Evolutionary conservation across 2,329 filamentous ascomycete genomes (phyloP).

Genomic region (Botrytis fabae): DNA sequence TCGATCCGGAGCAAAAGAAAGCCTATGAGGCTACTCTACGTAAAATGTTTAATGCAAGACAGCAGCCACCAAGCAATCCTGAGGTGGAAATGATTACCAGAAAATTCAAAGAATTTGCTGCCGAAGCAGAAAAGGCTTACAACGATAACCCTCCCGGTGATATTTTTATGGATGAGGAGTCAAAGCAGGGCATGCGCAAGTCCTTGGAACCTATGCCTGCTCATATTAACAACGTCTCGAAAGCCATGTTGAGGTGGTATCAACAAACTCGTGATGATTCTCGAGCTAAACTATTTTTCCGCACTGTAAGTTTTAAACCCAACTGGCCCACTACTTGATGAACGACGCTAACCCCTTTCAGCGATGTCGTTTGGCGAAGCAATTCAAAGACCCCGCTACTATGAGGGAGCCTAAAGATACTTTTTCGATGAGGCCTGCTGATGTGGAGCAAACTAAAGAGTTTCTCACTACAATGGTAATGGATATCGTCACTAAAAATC

Average conservation of each 20-base stretch:
- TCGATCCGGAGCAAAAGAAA: conserved; percentile 39
- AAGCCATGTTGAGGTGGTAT: conserved; percentile 38
- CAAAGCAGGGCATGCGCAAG: conserved; percentile 29
- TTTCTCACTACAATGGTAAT: conserved; percentile 55
- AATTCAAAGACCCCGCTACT: conserved; percentile 50
- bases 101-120: conserved; percentile 28
- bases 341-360: conserved; percentile 44
- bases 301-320: conserved; percentile 36
- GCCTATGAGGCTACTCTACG: conserved; percentile 35
- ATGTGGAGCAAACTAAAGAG: conserved; percentile 51
- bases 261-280: conserved; percentile 37
- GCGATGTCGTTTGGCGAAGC: conserved; percentile 54
- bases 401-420: conserved; percentile 49
- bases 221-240: conserved; percentile 34
- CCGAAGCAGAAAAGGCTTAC: conserved; percentile 30
- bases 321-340: neutral
- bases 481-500: conserved; percentile 45
- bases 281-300: conserved; percentile 37
- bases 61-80: neutral
- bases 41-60: neutral
- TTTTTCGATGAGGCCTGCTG: conserved; percentile 54
- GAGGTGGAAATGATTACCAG: conserved; percentile 14
- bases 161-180: conserved; percentile 37
- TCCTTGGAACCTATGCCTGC: conserved; percentile 28
- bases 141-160: conserved; percentile 29